Conservation (phyloP, 2,329 filamentous ascomycete genomes). For the Plenodomus biglobosus region DNA sequence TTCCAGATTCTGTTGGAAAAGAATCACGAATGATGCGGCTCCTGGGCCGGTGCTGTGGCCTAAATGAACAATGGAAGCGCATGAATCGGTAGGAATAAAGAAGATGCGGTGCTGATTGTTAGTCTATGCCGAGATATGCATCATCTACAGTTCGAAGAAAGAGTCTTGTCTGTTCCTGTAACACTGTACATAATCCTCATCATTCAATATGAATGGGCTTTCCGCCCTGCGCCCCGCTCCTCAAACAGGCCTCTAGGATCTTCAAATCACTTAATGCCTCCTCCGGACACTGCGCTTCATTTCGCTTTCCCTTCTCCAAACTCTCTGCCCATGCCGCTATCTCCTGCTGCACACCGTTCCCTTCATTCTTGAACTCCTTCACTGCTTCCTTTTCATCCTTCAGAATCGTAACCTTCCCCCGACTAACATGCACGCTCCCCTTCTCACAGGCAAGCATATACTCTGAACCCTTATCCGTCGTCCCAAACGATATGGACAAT, state of each 20-base stretch:
- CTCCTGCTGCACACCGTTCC: constrained; percentile 60
- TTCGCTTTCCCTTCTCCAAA: constrained; percentile 51
- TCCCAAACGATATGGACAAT: constrained; percentile 61
- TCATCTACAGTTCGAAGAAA: neutral
- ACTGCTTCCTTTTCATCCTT: constrained; percentile 33
- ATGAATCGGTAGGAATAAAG: constrained; percentile 11
- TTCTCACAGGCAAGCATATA: constrained; percentile 61
- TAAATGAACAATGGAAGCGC: constrained; percentile 12
- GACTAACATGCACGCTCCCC: constrained; percentile 55
- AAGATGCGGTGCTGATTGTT: constrained; percentile 8
- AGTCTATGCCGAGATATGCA: neutral
- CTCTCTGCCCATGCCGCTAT: constrained; percentile 62
- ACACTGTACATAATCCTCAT: neutral
- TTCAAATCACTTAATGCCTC: constrained; percentile 64
- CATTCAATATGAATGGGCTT: constrained; percentile 26
- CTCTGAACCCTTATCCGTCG: constrained; percentile 56
- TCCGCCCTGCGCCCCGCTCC: constrained; percentile 45
- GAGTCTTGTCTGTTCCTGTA: too few relatives aligned
- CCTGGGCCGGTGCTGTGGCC: constrained; percentile 29
- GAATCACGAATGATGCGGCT: constrained; percentile 26
- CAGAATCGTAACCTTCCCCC: constrained; percentile 44
- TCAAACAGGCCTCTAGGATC: constrained; percentile 50
- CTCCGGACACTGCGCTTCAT: constrained; percentile 58
- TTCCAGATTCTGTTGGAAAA: constrained; percentile 25
- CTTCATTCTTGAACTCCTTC: constrained; percentile 52